phyloP scores from a whole-genome alignment of 2,329 filamentous ascomycete genomes.

The Xylaria hypoxylon region DNA sequence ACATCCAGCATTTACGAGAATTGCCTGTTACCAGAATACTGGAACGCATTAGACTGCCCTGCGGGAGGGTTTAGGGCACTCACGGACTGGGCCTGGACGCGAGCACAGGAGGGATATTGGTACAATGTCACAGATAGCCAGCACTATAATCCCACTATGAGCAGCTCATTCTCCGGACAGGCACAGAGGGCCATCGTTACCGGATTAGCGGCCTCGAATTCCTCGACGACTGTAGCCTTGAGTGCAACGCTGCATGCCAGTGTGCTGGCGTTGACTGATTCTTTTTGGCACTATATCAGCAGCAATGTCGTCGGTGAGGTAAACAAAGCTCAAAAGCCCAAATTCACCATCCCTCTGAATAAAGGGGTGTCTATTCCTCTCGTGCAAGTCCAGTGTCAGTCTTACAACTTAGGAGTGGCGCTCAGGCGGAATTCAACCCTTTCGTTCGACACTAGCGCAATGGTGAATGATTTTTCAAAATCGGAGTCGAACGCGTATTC shows the following conservation, averaged over 20 bases:
- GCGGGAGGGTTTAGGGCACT: constrained; percentile 8
- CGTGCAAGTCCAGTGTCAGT: constrained; percentile 28
- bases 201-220: background rate
- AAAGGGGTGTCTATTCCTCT: constrained; percentile 19
- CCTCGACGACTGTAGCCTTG: constrained; percentile 13
- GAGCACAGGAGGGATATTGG: constrained; percentile 14
- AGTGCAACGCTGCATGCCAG: constrained; percentile 28
- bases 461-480: constrained; percentile 24
- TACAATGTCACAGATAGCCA: constrained; percentile 27
- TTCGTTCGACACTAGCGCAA: constrained; percentile 22
- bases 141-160: constrained; percentile 28
- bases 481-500: constrained; percentile 8
- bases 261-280: constrained; percentile 24
- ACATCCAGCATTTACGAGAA: background rate
- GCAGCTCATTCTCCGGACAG: constrained; percentile 27
- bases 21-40: constrained; percentile 1
- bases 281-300: constrained; percentile 33
- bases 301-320: constrained; percentile 21
- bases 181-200: constrained; percentile 27
- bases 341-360: background rate
- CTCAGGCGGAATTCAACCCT: background rate
- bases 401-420: background rate
- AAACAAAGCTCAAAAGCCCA: constrained; percentile 13
- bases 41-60: constrained; percentile 9
- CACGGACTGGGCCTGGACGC: constrained; percentile 19